Evolutionary conservation across 1,284 basidiomycete genomes (phyloP).

Genomic region (Ganoderma boninense): DNA sequence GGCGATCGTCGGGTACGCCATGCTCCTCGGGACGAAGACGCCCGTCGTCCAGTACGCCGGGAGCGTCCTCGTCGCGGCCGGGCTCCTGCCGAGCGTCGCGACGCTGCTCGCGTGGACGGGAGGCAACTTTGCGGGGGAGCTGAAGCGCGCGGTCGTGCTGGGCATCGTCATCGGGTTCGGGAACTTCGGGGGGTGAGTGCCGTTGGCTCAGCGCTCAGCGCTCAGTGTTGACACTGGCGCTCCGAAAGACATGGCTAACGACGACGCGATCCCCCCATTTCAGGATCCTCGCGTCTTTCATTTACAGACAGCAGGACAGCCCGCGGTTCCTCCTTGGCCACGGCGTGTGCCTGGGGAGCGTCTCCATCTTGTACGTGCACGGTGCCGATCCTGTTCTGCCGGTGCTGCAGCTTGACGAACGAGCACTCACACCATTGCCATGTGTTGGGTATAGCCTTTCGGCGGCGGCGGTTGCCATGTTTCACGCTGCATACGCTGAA

Average conservation of each 20-base stretch:
- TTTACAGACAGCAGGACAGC: slow-evolving; percentile 28
- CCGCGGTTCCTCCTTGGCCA: slow-evolving; percentile 29
- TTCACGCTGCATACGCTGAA: slow-evolving; percentile 19
- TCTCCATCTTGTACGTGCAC: slow-evolving; percentile 16
- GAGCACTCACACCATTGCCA: neutral
- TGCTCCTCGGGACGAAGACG: slow-evolving; percentile 55
- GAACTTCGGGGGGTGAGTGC: slow-evolving; percentile 56
- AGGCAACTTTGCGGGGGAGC: slow-evolving; percentile 75
- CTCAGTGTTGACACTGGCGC: neutral
- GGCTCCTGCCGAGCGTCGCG: slow-evolving; percentile 68
- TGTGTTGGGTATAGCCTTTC: slow-evolving; percentile 4
- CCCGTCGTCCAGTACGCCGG: slow-evolving; percentile 68
- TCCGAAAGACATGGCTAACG: neutral
- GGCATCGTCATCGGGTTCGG: slow-evolving; percentile 74
- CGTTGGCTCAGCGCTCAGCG: no score
- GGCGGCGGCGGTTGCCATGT: slow-evolving; percentile 17
- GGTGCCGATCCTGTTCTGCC: neutral
- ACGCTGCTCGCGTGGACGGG: slow-evolving; percentile 69
- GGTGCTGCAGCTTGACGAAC: no score
- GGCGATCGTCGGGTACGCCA: slow-evolving; percentile 69
- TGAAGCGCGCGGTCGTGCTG: slow-evolving; percentile 70
- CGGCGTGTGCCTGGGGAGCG: slow-evolving; percentile 21
- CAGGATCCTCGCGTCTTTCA: slow-evolving; percentile 30
- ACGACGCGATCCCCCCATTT: neutral
- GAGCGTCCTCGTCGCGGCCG: slow-evolving; percentile 64